Evolutionary conservation across 2,329 filamentous ascomycete species (phyloP).

Genomic region (Ustilaginoidea virens): DNA sequence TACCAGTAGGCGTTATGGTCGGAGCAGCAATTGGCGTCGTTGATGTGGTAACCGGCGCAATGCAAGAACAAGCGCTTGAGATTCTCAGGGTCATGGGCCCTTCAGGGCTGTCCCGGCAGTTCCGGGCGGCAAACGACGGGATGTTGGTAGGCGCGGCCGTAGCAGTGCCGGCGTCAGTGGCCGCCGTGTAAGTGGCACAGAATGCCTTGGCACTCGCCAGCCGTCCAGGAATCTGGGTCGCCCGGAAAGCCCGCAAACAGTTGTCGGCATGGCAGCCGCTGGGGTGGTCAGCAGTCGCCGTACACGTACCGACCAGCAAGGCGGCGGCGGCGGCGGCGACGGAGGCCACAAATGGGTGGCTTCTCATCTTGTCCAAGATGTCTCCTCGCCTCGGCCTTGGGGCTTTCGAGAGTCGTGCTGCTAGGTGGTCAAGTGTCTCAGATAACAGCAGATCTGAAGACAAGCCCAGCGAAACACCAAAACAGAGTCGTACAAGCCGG

Average conservation of each 20-base stretch:
- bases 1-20: conserved; percentile 4
- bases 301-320: conserved; percentile 4
- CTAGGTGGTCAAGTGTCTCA: no score
- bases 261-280: conserved; percentile 19
- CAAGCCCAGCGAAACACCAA: no score
- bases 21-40: background rate
- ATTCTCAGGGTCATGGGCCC: conserved; percentile 8
- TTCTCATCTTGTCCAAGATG: no score
- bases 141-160: conserved; percentile 6
- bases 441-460: no score
- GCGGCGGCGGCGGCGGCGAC: conserved; percentile 4
- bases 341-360: no score
- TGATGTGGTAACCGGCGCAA: conserved; percentile 6
- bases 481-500: no score
- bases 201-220: conserved; percentile 17
- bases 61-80: conserved; percentile 11
- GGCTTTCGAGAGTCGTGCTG: no score
- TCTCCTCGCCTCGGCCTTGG: no score
- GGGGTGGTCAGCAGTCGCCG: no score
- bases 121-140: conserved; percentile 9
- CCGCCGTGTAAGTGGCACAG: conserved; percentile 12
- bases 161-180: conserved; percentile 5
- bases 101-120: conserved; percentile 9
- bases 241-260: conserved; percentile 21
- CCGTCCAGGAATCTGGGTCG: conserved; percentile 17